Conservation (phyloP, 192 early-diverging fungal genomes). For the Coemansia sp. region DNA sequence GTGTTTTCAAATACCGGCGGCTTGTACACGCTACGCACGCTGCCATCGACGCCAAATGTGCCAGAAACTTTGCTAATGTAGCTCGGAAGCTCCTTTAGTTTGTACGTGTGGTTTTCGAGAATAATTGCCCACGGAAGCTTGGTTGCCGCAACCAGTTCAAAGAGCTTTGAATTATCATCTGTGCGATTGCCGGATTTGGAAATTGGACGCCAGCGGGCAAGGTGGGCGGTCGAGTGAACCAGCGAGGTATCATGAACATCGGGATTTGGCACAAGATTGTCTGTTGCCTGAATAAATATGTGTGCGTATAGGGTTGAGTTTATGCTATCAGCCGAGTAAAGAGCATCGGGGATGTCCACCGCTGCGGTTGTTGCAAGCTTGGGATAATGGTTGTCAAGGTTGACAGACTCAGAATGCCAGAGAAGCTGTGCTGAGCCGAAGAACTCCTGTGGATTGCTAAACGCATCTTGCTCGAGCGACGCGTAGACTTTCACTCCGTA, state of each 20-base stretch:
- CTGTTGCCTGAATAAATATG: slow-evolving; percentile 11
- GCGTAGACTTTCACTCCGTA: slow-evolving; percentile 12
- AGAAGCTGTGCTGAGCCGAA: slow-evolving; percentile 13
- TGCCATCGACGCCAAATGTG: background rate
- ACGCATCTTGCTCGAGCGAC: background rate
- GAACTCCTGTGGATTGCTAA: background rate
- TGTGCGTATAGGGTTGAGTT: background rate
- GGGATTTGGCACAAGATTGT: slow-evolving; percentile 1
- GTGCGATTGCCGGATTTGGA: background rate
- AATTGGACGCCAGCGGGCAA: background rate
- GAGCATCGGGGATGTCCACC: background rate
- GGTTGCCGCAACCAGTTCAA: background rate
- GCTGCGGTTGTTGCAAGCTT: background rate
- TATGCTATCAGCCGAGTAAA: background rate
- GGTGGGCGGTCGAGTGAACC: background rate
- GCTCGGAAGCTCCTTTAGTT: background rate
- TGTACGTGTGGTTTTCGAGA: background rate
- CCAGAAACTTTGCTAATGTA: background rate
- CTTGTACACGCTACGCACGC: background rate
- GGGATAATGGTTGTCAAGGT: background rate
- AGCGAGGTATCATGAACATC: background rate
- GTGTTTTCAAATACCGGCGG: background rate
- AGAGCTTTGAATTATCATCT: background rate
- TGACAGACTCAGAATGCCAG: slow-evolving; percentile 7
- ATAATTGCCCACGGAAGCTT: slow-evolving; percentile 1